Evolutionary conservation across 345 rosid species (phyloP).

Genomic region (Eucalyptus polybractea): DNA sequence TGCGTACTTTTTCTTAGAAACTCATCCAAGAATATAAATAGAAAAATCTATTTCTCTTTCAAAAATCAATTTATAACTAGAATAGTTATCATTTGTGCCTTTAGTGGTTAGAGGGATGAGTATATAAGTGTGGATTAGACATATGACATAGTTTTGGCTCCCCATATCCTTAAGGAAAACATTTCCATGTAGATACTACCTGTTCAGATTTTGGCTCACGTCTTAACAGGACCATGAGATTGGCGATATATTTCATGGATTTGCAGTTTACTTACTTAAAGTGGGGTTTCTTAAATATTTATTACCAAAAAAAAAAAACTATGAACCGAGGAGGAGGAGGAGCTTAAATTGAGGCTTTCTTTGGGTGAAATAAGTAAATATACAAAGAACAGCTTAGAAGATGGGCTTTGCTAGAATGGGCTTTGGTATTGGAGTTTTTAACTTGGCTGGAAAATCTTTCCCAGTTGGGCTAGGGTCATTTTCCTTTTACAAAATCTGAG

Average conservation of each 20-base stretch:
- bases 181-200: background rate
- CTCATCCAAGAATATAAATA: too few species aligned
- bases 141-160: background rate
- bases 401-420: background rate
- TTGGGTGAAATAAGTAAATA: background rate
- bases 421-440: background rate
- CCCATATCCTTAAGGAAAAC: background rate
- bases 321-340: background rate
- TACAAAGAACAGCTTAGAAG: background rate
- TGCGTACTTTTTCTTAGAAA: too few species aligned
- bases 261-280: background rate
- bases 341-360: background rate
- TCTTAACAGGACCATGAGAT: background rate
- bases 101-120: background rate
- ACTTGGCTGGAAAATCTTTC: background rate
- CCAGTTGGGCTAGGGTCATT: background rate
- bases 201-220: background rate
- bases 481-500: background rate
- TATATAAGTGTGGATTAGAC: background rate
- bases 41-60: too few species aligned
- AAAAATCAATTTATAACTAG: accelerated
- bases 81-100: accelerated
- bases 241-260: background rate
- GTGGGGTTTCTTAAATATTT: background rate
- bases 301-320: background rate